Evolutionary conservation across 78 protist genomes (phyloP).

Genomic region (Chrysochromulina parva): DNA sequence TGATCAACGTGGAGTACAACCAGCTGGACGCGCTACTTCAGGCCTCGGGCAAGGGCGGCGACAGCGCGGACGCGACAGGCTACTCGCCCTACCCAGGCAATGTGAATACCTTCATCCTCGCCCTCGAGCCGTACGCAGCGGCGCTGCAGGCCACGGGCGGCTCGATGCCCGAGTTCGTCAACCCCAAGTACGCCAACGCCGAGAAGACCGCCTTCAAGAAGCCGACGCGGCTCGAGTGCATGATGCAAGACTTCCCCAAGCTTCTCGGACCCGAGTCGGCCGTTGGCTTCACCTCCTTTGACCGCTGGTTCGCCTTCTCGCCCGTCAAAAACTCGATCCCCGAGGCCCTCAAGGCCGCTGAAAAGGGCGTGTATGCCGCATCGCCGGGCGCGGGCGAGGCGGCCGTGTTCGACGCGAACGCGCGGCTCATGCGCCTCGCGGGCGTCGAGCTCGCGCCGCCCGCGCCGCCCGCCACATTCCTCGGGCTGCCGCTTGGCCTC

Average conservation of each 20-base stretch:
- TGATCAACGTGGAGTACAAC: constrained; percentile 71
- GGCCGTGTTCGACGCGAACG: background rate
- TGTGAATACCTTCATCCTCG: constrained; percentile 52
- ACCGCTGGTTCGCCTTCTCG: constrained; percentile 33
- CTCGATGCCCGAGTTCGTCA: constrained; percentile 65
- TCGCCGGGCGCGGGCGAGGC: constrained; percentile 29
- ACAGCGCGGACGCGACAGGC: constrained; percentile 40
- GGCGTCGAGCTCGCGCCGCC: background rate
- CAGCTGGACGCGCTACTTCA: constrained; percentile 67
- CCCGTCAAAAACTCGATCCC: background rate
- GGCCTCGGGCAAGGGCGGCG: constrained; percentile 14
- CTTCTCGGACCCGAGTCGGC: background rate
- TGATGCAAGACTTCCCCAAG: constrained; percentile 65
- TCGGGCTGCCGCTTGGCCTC: background rate
- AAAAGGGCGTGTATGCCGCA: background rate
- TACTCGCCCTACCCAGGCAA: constrained; percentile 66
- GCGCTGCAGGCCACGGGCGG: constrained; percentile 48
- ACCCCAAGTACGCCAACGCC: constrained; percentile 72
- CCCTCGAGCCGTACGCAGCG: constrained; percentile 14
- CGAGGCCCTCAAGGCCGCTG: background rate
- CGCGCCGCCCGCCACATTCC: background rate
- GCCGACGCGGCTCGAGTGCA: constrained; percentile 74
- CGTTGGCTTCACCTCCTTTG: constrained; percentile 54
- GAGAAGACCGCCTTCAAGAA: constrained; percentile 37
- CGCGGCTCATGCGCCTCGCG: background rate